Conservation (phyloP, 2,329 filamentous ascomycete genomes). For the Huntiella bhutanensis region DNA sequence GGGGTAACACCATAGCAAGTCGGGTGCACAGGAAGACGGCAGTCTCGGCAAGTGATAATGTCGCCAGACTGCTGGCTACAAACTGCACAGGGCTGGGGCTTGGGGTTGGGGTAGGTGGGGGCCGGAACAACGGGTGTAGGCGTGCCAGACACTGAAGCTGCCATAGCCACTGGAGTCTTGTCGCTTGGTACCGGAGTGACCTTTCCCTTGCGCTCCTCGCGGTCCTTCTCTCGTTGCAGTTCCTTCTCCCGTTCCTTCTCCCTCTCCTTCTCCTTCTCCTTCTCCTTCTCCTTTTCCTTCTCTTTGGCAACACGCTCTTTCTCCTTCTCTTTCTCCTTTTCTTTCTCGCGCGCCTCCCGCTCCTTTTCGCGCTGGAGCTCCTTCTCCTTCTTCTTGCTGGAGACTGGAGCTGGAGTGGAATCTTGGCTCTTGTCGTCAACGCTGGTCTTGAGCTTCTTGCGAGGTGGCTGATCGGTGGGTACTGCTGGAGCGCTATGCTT, state of each 20-base stretch:
- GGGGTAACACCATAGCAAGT: constrained; percentile 75
- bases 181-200: constrained; percentile 17
- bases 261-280: constrained; percentile 6
- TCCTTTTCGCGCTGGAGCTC: background rate
- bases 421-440: constrained; percentile 26
- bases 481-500: too few species aligned
- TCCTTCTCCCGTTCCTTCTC: constrained; percentile 19
- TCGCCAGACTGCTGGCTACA: constrained; percentile 62
- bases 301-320: background rate
- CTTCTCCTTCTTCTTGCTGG: constrained; percentile 21
- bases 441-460: constrained; percentile 44
- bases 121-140: background rate
- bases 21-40: constrained; percentile 77
- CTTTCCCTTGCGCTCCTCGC: constrained; percentile 4
- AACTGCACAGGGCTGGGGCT: constrained; percentile 64
- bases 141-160: constrained; percentile 16
- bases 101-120: constrained; percentile 45
- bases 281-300: constrained; percentile 2
- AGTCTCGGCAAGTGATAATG: constrained; percentile 66
- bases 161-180: constrained; percentile 23
- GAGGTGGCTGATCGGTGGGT: constrained; percentile 28
- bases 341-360: background rate
- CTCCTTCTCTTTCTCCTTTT: constrained; percentile 1
- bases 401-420: constrained; percentile 25
- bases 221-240: constrained; percentile 1